Conservation (phyloP, 345 rosid species). For the Mangifera indica region DNA sequence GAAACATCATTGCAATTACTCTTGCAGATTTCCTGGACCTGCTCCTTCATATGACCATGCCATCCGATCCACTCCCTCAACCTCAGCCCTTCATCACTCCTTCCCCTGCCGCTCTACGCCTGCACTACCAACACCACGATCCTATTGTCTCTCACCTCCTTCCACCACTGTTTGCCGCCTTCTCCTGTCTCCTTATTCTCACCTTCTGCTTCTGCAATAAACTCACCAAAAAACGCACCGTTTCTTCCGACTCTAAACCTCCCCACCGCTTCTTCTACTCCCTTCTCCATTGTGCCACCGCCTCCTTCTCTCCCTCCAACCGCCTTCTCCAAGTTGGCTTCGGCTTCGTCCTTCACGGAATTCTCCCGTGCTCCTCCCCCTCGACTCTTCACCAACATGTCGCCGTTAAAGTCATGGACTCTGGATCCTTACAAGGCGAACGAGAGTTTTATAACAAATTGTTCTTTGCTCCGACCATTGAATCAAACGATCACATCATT, state of each 20-base stretch:
- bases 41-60: slow-evolving; percentile 29
- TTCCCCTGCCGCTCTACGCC: not conserved
- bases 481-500: slow-evolving; percentile 46
- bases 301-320: slow-evolving; percentile 52
- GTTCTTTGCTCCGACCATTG: slow-evolving; percentile 65
- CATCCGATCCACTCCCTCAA: slow-evolving; percentile 41
- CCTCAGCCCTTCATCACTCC: slow-evolving; percentile 18
- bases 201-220: slow-evolving; percentile 57
- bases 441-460: slow-evolving; percentile 94
- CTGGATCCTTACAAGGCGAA: slow-evolving; percentile 90
- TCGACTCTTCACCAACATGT: slow-evolving; percentile 22
- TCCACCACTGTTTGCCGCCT: slow-evolving; percentile 34
- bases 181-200: slow-evolving; percentile 47
- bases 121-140: slow-evolving; percentile 19
- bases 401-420: slow-evolving; percentile 92
- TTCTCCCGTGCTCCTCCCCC: slow-evolving; percentile 27
- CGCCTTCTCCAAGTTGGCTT: slow-evolving; percentile 74
- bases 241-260: slow-evolving; percentile 43
- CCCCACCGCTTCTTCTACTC: slow-evolving; percentile 57
- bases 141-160: slow-evolving; percentile 21
- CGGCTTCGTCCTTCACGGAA: slow-evolving; percentile 78
- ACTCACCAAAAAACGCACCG: slow-evolving; percentile 47
- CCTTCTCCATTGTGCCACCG: slow-evolving; percentile 55
- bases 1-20: not conserved
- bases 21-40: too few species aligned